Percentiles rank a stretch among this genome's conserved stretches.
phyloP scores from a whole-genome alignment of 805 yeast species.

The Saccharomycopsis fibuligera region DNA sequence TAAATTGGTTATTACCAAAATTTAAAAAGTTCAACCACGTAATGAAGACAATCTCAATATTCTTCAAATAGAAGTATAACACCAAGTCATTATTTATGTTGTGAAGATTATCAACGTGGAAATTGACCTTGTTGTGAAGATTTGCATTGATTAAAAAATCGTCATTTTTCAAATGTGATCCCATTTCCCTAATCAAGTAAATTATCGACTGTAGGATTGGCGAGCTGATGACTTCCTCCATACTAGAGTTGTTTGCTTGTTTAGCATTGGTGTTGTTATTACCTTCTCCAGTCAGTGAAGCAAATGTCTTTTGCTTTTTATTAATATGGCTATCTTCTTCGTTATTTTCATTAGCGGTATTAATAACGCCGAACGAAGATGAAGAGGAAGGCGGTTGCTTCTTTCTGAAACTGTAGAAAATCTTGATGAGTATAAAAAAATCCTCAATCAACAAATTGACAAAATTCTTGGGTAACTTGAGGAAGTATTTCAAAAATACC shows the following conservation, averaged over 20 bases:
- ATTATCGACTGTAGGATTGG: conserved; percentile 25
- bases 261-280: not conserved
- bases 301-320: not conserved
- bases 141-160: conserved; percentile 6
- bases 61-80: conserved; percentile 19
- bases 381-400: not conserved
- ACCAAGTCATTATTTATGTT: conserved; percentile 14
- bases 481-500: conserved; percentile 25
- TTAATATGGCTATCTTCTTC: not conserved
- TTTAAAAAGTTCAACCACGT: conserved; percentile 21
- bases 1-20: conserved; percentile 18
- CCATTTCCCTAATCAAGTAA: conserved; percentile 22
- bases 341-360: not conserved
- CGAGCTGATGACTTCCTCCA: conserved; percentile 12
- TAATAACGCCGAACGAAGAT: not conserved
- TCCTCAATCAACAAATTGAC: conserved; percentile 39
- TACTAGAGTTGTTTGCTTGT: not conserved
- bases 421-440: conserved; percentile 38
- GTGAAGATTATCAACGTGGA: conserved; percentile 1
- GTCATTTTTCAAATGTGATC: conserved; percentile 15
- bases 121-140: not conserved
- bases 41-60: conserved; percentile 19
- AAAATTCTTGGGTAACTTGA: conserved; percentile 31
- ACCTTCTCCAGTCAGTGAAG: not conserved
- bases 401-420: conserved; percentile 32